Percentiles rank a stretch among this genome's conserved stretches.
phyloP scores from a whole-genome alignment of 495 filamentous ascomycete species.

The Penicillium cinerascens region DNA sequence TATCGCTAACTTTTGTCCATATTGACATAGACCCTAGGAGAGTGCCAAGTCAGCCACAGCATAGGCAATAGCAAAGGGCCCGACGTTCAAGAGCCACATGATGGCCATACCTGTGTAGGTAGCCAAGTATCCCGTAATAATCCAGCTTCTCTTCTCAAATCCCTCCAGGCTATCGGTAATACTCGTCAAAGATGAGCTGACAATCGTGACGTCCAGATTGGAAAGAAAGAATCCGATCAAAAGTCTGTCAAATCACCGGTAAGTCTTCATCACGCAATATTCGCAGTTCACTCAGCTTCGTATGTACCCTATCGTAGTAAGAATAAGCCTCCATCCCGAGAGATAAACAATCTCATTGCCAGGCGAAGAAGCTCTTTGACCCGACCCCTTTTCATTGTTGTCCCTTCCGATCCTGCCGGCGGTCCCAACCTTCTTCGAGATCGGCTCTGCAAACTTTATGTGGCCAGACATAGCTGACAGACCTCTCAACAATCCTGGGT shows the following conservation, averaged over 20 bases:
- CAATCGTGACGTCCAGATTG: conserved; percentile 60
- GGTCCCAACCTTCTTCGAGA: conserved; percentile 3
- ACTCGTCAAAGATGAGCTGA: conserved; percentile 58
- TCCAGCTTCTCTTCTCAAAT: conserved; percentile 53
- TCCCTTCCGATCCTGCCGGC: conserved; percentile 6
- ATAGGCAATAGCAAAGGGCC: not conserved
- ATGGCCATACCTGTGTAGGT: conserved; percentile 48
- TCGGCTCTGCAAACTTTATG: conserved; percentile 27
- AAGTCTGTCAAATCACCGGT: conserved; percentile 34
- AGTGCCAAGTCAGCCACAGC: not conserved
- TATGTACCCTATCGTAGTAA: conserved; percentile 35
- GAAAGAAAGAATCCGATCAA: conserved; percentile 55
- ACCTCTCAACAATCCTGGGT: conserved; percentile 6
- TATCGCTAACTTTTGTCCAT: conserved; percentile 58
- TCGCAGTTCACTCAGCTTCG: not conserved
- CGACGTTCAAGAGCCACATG: not conserved
- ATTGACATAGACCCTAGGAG: conserved; percentile 50
- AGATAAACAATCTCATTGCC: conserved; percentile 33
- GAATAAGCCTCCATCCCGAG: conserved; percentile 45
- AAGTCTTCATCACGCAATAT: not conserved
- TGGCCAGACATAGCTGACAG: conserved; percentile 18
- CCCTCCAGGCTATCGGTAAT: conserved; percentile 54
- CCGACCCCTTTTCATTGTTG: conserved; percentile 23
- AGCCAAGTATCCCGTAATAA: conserved; percentile 55
- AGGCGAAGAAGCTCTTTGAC: conserved; percentile 21